These are phyloP conservation scores for Saprolegnia diclina DNA, from an alignment of 352 stramenopile genomes.

Conservation along the genomic window DNA sequence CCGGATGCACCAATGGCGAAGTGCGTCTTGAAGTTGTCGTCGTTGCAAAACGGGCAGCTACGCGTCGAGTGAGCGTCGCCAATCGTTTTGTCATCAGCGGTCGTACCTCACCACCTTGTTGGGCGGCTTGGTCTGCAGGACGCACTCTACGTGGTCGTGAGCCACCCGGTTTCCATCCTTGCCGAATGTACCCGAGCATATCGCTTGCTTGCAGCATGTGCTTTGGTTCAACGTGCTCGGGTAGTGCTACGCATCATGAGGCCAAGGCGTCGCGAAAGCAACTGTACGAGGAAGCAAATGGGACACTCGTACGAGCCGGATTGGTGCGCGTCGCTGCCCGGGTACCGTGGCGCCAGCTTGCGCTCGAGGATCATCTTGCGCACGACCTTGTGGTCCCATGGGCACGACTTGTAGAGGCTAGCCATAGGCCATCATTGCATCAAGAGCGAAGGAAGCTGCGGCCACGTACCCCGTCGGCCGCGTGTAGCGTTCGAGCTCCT, in stretches of 20 bases:
- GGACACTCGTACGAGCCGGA: conserved; percentile 66
- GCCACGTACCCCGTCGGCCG: conserved; percentile 19
- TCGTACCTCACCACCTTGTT: conserved; percentile 34
- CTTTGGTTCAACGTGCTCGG: conserved; percentile 52
- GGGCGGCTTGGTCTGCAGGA: conserved; percentile 38
- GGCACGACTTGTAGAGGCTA: conserved; percentile 71
- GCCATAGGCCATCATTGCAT: neutral
- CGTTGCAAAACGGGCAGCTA: conserved; percentile 80
- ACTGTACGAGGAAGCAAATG: conserved; percentile 69
- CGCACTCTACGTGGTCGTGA: conserved; percentile 37
- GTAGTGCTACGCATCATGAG: conserved; percentile 37
- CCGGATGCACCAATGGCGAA: conserved; percentile 19
- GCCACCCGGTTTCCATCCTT: neutral
- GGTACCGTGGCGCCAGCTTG: conserved; percentile 69
- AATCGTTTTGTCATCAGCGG: neutral
- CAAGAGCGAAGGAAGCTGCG: neutral
- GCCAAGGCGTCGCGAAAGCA: neutral
- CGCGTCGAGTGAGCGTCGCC: conserved; percentile 9
- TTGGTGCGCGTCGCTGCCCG: conserved; percentile 38
- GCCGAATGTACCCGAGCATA: conserved; percentile 41
- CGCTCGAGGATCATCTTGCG: conserved; percentile 61
- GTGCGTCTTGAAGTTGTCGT: conserved; percentile 40
- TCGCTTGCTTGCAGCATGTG: conserved; percentile 61
- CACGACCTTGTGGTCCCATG: conserved; percentile 61
- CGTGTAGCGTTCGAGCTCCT: conserved; percentile 21